Conservation (phyloP, 2,329 filamentous ascomycete species). For the Polychaeton citri region DNA sequence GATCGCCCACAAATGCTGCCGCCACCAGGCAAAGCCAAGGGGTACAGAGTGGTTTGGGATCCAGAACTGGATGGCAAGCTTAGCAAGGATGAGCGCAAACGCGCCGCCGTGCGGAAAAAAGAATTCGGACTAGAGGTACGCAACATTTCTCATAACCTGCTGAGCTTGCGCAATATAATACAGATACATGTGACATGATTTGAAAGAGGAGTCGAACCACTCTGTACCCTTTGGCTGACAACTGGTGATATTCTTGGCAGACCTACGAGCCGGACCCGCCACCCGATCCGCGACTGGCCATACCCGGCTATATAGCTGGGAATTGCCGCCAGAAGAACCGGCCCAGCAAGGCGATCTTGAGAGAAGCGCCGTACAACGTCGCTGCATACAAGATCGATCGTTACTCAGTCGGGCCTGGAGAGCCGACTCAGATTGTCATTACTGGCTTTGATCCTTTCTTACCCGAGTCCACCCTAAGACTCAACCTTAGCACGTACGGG, state of each 20-base stretch:
- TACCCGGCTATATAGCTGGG: constrained; percentile 45
- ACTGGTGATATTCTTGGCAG: constrained; percentile 36
- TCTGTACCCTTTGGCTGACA: constrained; percentile 28
- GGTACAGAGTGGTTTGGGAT: constrained; percentile 48
- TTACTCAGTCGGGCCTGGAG: constrained; percentile 77
- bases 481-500: constrained; percentile 67
- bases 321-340: constrained; percentile 36
- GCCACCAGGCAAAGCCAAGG: constrained; percentile 39
- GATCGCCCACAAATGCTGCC: constrained; percentile 35
- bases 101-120: constrained; percentile 20
- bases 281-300: constrained; percentile 67
- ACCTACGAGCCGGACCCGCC: constrained; percentile 51
- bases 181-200: constrained; percentile 16
- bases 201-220: constrained; percentile 17
- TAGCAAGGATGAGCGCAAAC: constrained; percentile 42
- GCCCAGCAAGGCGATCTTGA: constrained; percentile 57
- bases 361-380: constrained; percentile 62
- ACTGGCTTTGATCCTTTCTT: constrained; percentile 92
- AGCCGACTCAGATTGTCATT: constrained; percentile 80
- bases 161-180: constrained; percentile 24
- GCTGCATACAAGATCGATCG: constrained; percentile 73
- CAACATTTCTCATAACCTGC: constrained; percentile 21
- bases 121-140: constrained; percentile 29
- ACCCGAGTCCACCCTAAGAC: constrained; percentile 61
- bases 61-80: constrained; percentile 47